Percentiles rank a stretch among this genome's conserved stretches.
Conservation (phyloP, 2,329 filamentous ascomycete species). For the Clonostachys rhizophaga region DNA sequence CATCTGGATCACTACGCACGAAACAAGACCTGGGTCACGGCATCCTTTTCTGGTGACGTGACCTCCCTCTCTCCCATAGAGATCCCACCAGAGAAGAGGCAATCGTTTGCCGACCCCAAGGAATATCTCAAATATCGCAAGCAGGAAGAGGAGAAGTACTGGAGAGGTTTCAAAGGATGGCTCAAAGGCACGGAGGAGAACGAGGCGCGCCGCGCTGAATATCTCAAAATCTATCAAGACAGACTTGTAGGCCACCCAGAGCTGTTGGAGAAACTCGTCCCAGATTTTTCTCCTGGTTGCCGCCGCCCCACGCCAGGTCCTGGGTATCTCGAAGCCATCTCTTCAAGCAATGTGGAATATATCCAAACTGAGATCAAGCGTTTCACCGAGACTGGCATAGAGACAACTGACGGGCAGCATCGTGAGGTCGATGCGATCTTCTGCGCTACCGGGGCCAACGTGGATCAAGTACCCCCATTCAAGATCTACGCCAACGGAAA, state of each 20-base stretch:
- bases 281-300: constrained; percentile 61
- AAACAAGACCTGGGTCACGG: constrained; percentile 63
- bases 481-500: too few relatives aligned
- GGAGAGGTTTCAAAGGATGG: constrained; percentile 25
- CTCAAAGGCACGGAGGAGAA: constrained; percentile 21
- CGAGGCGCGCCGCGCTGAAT: constrained; percentile 32
- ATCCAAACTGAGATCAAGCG: constrained; percentile 36
- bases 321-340: constrained; percentile 62
- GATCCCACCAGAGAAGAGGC: constrained; percentile 46
- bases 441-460: neutral
- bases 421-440: constrained; percentile 8
- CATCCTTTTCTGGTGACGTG: constrained; percentile 52
- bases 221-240: constrained; percentile 23
- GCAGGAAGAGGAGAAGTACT: constrained; percentile 55
- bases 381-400: constrained; percentile 43
- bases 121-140: constrained; percentile 63
- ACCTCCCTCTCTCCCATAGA: constrained; percentile 51
- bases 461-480: too few relatives aligned
- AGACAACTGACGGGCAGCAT: constrained; percentile 41
- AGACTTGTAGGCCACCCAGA: constrained; percentile 27
- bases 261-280: constrained; percentile 50
- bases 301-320: constrained; percentile 61
- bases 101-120: constrained; percentile 38
- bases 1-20: constrained; percentile 61
- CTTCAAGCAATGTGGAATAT: constrained; percentile 55